A percentile compares a stretch with the other conserved stretches of the same genome.
Conservation (phyloP, 2,329 filamentous ascomycete genomes). For the Diaporthe velutina region DNA sequence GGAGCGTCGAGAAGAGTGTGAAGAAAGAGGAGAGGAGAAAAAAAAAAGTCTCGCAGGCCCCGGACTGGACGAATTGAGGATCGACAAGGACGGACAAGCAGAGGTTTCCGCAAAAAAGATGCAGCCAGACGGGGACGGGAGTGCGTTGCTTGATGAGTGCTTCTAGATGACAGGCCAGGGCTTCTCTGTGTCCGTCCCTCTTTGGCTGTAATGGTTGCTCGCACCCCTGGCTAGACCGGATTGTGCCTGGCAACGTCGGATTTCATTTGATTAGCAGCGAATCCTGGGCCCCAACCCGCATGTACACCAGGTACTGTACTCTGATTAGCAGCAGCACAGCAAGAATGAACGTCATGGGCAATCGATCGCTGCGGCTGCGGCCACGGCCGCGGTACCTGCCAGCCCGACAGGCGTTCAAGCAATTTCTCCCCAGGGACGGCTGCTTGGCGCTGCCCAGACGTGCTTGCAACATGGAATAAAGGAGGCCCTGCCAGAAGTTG, state of each 20-base stretch:
- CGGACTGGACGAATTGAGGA: constrained; percentile 19
- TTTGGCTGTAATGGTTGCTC: constrained; percentile 13
- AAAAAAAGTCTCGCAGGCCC: not conserved
- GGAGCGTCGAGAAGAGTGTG: constrained; percentile 31
- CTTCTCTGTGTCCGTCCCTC: constrained; percentile 9
- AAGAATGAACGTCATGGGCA: constrained; percentile 13
- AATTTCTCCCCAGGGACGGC: constrained; percentile 28
- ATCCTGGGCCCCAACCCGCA: constrained; percentile 19
- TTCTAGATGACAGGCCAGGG: constrained; percentile 25
- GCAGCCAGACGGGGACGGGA: constrained; percentile 32
- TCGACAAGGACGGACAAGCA: constrained; percentile 25
- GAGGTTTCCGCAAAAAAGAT: constrained; percentile 33
- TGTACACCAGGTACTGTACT: not conserved
- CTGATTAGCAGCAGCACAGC: not conserved
- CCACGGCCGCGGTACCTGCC: not conserved
- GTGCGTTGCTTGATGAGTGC: constrained; percentile 27
- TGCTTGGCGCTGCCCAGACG: constrained; percentile 23
- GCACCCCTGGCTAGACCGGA: constrained; percentile 27
- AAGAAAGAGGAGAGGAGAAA: constrained; percentile 20
- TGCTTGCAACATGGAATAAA: constrained; percentile 24
- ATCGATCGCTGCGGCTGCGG: constrained; percentile 16
- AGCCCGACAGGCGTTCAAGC: constrained; percentile 13
- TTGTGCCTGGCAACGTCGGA: constrained; percentile 33
- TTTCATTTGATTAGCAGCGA: constrained; percentile 31
- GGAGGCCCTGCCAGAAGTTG: constrained; percentile 26